Conservation (phyloP, 768 basidiomycete genomes). For the Rhodocollybia butyracea region DNA sequence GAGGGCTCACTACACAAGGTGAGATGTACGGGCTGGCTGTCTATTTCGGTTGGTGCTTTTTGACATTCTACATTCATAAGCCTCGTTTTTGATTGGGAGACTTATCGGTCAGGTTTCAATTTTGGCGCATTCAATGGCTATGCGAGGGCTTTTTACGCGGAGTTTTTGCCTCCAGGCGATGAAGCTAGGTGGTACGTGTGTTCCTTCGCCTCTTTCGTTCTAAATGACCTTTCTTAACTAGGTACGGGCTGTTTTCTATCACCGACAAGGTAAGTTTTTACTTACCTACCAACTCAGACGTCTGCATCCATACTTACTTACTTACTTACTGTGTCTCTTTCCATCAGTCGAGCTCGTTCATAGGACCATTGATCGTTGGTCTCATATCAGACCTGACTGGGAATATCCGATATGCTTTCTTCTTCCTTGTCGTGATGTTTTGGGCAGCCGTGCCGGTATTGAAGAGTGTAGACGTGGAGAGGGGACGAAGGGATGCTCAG, state of each 20-base stretch:
- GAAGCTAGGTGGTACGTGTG: constrained; percentile 78
- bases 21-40: constrained; percentile 87
- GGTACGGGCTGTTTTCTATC: constrained; percentile 82
- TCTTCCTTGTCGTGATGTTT: constrained; percentile 82
- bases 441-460: constrained; percentile 80
- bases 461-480: constrained; percentile 61
- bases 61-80: neutral
- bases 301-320: neutral
- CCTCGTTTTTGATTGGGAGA: neutral
- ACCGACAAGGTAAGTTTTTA: constrained; percentile 67
- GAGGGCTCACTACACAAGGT: constrained; percentile 71
- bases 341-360: constrained; percentile 79
- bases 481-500: constrained; percentile 52
- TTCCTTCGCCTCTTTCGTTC: neutral
- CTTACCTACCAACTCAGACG: neutral
- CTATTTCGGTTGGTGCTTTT: constrained; percentile 63
- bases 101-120: constrained; percentile 49
- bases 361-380: constrained; percentile 88
- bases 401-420: constrained; percentile 89
- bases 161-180: constrained; percentile 82
- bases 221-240: constrained; percentile 9
- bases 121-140: constrained; percentile 93
- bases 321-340: neutral
- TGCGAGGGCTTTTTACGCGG: constrained; percentile 82
- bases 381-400: constrained; percentile 85